phyloP scores from a whole-genome alignment of 108 stramenopile genomes.

The Nitzschia sp. region DNA sequence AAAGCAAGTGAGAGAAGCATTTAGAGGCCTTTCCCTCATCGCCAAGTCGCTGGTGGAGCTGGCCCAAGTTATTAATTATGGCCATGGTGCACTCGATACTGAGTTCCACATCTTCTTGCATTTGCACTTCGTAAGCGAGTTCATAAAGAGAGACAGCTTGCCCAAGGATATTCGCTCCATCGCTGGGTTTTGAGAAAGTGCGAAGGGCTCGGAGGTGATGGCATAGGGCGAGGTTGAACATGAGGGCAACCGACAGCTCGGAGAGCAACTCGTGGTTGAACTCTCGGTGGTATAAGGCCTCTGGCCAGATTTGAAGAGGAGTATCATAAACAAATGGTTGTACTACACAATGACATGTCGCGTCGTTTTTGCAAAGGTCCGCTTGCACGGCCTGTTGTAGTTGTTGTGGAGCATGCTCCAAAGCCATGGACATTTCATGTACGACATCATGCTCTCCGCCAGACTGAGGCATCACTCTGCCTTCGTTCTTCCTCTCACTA shows the following conservation, averaged over 20 bases:
- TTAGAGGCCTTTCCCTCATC: slow-evolving; percentile 16
- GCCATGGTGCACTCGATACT: slow-evolving; percentile 27
- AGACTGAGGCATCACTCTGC: no score
- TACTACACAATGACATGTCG: no score
- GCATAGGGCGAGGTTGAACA: slow-evolving; percentile 26
- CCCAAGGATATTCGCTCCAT: background rate
- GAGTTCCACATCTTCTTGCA: slow-evolving; percentile 17
- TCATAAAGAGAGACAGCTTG: slow-evolving; percentile 21
- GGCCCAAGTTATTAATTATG: slow-evolving; percentile 43
- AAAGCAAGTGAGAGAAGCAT: slow-evolving; percentile 28
- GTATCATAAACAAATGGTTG: background rate
- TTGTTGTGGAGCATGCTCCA: no score
- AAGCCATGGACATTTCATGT: no score
- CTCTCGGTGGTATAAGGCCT: background rate
- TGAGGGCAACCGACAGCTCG: slow-evolving; percentile 14
- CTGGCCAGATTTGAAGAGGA: slow-evolving; percentile 2
- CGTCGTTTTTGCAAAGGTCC: no score
- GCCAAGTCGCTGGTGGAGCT: slow-evolving; percentile 25
- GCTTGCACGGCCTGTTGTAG: no score
- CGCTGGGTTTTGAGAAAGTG: background rate
- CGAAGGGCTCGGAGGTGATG: slow-evolving; percentile 8
- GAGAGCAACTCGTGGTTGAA: background rate
- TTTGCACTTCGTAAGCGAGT: slow-evolving; percentile 24
- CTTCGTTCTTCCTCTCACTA: no score
- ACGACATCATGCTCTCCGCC: no score